These are phyloP conservation scores for Solanum pennellii DNA, from an alignment of 257 asterid genomes.

Conservation along the genomic window DNA sequence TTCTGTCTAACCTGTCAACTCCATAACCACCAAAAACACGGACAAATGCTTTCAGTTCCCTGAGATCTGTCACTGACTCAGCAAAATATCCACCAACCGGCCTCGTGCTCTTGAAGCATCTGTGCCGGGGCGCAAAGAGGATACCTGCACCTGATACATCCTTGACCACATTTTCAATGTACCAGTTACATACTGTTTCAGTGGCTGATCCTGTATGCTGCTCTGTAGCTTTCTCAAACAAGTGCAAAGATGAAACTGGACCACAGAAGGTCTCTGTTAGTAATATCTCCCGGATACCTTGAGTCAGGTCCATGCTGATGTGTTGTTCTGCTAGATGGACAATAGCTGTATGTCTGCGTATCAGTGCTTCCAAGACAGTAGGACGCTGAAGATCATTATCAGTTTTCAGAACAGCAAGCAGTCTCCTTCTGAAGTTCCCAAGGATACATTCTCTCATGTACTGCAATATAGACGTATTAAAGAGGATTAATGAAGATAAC, in stretches of 20 bases:
- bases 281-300: constrained; percentile 85
- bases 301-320: constrained; percentile 97
- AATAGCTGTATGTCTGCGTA: constrained; percentile 78
- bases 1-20: constrained; percentile 77
- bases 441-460: constrained; percentile 98
- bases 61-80: constrained; percentile 70
- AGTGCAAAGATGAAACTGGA: constrained; percentile 89
- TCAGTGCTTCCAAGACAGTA: constrained; percentile 71
- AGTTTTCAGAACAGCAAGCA: constrained; percentile 82
- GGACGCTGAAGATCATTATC: constrained; percentile 97
- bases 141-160: constrained; percentile 80
- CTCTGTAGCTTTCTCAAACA: constrained; percentile 77
- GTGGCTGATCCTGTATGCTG: constrained; percentile 82
- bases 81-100: constrained; percentile 99
- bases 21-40: constrained; percentile 90
- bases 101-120: constrained; percentile 87
- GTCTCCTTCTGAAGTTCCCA: constrained; percentile 85
- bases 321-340: constrained; percentile 96
- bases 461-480: constrained; percentile 31
- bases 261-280: constrained; percentile 88
- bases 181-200: constrained; percentile 93
- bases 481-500: background rate
- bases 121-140: constrained; percentile 79
- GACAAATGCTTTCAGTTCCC: constrained; percentile 77
- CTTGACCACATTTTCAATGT: constrained; percentile 87